A percentile compares a stretch with the other conserved stretches of the same genome.
Evolutionary conservation across 2,329 filamentous ascomycete genomes (phyloP).

Genomic region (Dactylellina leptospora): DNA sequence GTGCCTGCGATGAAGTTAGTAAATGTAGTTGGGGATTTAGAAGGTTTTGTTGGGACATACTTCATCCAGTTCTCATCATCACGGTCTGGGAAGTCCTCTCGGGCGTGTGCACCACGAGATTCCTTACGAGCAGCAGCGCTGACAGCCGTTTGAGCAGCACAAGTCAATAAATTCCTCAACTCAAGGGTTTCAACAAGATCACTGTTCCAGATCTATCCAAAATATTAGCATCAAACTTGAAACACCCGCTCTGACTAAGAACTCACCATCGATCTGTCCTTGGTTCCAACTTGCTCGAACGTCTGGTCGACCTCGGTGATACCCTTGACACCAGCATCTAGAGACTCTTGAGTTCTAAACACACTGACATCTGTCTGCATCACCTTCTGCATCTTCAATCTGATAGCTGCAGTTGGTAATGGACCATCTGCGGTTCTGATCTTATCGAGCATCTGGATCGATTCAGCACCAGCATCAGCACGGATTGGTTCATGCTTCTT

Average conservation of each 20-base stretch:
- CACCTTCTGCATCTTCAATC: constrained; percentile 92
- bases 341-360: constrained; percentile 91
- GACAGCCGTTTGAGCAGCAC: constrained; percentile 88
- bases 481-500: constrained; percentile 79
- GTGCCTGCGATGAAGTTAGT: constrained; percentile 71
- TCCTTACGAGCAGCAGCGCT: constrained; percentile 94
- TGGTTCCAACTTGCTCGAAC: constrained; percentile 87
- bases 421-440: constrained; percentile 83
- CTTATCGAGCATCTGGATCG: constrained; percentile 85
- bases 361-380: constrained; percentile 98
- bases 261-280: constrained; percentile 87
- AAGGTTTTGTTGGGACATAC: constrained; percentile 14
- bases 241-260: not conserved
- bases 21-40: constrained; percentile 23
- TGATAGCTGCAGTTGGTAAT: constrained; percentile 87
- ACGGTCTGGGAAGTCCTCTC: constrained; percentile 94
- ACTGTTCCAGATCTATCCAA: constrained; percentile 83
- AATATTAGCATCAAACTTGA: constrained; percentile 1
- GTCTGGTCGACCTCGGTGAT: constrained; percentile 83
- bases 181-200: constrained; percentile 96
- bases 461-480: constrained; percentile 86
- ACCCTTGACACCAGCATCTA: constrained; percentile 91
- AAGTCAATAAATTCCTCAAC: constrained; percentile 92
- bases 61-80: constrained; percentile 95
- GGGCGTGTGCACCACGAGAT: constrained; percentile 94